Conservation (phyloP, 2,329 filamentous ascomycete genomes). For the Capronia epimyces region DNA sequence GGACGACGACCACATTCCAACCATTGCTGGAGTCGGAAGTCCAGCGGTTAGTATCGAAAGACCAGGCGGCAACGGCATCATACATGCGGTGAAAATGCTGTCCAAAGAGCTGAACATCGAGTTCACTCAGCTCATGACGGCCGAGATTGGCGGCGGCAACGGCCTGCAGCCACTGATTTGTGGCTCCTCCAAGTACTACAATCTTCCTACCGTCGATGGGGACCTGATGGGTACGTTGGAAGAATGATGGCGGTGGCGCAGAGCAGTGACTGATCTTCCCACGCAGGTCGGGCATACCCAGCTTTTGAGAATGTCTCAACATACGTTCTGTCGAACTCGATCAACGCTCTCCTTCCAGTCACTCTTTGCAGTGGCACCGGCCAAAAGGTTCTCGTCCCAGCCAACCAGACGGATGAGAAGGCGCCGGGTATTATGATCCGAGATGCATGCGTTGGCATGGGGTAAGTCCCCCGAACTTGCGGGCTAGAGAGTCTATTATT, state of each 20-base stretch:
- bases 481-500: slow-evolving; percentile 38
- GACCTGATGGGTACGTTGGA: slow-evolving; percentile 39
- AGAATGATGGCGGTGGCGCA: background rate
- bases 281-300: slow-evolving; percentile 41
- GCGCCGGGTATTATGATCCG: slow-evolving; percentile 35
- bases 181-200: slow-evolving; percentile 40
- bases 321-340: slow-evolving; percentile 37
- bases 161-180: slow-evolving; percentile 56
- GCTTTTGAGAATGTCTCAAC: slow-evolving; percentile 42
- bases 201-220: slow-evolving; percentile 40
- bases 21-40: slow-evolving; percentile 22
- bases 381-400: slow-evolving; percentile 44
- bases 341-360: slow-evolving; percentile 13
- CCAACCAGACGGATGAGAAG: slow-evolving; percentile 37
- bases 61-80: slow-evolving; percentile 44
- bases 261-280: slow-evolving; percentile 4
- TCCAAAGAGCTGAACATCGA: slow-evolving; percentile 49
- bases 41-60: slow-evolving; percentile 31
- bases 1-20: slow-evolving; percentile 42
- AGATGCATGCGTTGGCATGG: slow-evolving; percentile 13
- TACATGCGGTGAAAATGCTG: slow-evolving; percentile 45
- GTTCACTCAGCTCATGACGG: slow-evolving; percentile 54
- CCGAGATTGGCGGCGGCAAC: slow-evolving; percentile 63
- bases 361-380: slow-evolving; percentile 22
- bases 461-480: slow-evolving; percentile 36